Evolutionary conservation across 1,139 yeast species (phyloP), one percentile per base, ranked within the genome.

Genomic region (Lodderomyces parapsilosis): DNA sequence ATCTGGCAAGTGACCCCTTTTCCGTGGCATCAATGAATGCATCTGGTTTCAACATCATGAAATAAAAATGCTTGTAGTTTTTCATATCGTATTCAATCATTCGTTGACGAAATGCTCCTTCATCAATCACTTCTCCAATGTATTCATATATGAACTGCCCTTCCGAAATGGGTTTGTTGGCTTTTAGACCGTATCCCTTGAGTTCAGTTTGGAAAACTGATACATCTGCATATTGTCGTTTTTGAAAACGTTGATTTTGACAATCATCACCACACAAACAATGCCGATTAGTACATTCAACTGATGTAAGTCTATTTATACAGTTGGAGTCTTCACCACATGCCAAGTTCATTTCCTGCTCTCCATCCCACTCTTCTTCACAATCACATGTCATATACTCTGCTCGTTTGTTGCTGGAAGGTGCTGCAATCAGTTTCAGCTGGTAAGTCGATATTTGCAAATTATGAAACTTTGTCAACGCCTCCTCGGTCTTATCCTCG

Each of bases 41-140:
- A 49, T 90, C 91, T 57, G 83, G 86, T 55, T 89, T 95, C 50
- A 93, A 76, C 97, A 90, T 90, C 99, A 93, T 93, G 63, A 93
- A 93, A 63, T 93, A 93, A 56, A 93, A 93, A 64, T 93, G 99
- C 61, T 79, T 81, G 52, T 85, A 75, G n/a, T 84, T 80, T 51
- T 76, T 75, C 28, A 71, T 63, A 57, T 86, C 94, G 61, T 93
- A 93, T 38, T 76, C 78, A 42, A 78, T 69, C 83, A 86, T 86
- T 49, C 97, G 76, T 42, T 73, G 71, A 44, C 89, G 72, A 61
- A 91, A 93, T 25, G 80, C 68, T 15, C 66, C 65, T 56, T 88
- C 95, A 57, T 85, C 89, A 33, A 93, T 85, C 24, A 93, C 96
- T 60, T 93, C 99, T 25, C 99, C 99, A 44, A 87, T 80, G 65